Base-by-base conservation (phyloP, 495 filamentous ascomycete species). In the Hamigera avellanea region DNA sequence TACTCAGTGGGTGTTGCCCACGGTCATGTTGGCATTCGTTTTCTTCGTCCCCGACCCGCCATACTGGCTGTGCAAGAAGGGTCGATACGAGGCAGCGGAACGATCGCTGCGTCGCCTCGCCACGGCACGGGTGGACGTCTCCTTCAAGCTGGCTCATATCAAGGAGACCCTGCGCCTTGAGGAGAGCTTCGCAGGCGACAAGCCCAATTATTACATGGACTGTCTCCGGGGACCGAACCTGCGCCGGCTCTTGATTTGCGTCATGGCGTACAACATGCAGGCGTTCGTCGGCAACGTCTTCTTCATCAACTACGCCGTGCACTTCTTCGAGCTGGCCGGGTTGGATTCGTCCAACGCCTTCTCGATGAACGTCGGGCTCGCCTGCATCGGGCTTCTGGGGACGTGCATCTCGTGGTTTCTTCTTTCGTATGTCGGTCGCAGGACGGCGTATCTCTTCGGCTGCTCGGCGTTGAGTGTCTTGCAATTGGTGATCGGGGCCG, bases 361-460 rank as follows among this genome's bases (percentile, higher is more conserved):
- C 45, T 64, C 70, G 26, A 75, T 86, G 50, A 72, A 75, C 19
- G 52, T 83, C 8, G 78, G 78, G 3, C 68, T 78, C 44, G 80
- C 80, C 33, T 75, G 62, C 1, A 69, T 86, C 17, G 80, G 78
- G 43, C 69, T 78, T 42, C 53, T 73, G 8, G 80, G 78, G 1
- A 76, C 76, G 1, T 70, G 79, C 19, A 61, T 73, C 12, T 72
- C 80, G 0, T 84, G 78, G 78, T 65, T 67, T 36, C 49, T 86
- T 17, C 73, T 85, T 49, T 67, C 63, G 6, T 52, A 67, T 6
- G 62, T 77, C 39, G 73, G 75, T 76, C 63, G 6, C 51, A 67
- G 6, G 62, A 76, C 39, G 73, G 75, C 76, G 38, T 78, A 73
- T 41, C 66, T 72, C 26, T 49, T 54, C 2, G 73, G 72, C 6